A percentile compares a stretch with the other conserved stretches of the same genome.
phyloP scores from a whole-genome alignment of 73 alveolate genomes.

The Paramecium tetraurelia region DNA sequence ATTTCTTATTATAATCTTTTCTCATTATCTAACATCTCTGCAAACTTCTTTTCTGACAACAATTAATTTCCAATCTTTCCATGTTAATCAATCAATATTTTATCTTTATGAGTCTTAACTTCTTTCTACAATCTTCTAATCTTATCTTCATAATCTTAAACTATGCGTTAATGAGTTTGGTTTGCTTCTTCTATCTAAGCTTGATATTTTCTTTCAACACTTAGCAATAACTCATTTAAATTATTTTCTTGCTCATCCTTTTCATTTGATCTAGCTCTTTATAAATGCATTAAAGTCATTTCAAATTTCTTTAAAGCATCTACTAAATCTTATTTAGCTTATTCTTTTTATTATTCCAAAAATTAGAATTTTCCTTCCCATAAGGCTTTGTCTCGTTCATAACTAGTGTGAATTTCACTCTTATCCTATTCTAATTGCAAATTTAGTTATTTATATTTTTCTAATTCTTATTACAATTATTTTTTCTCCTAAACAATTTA shows the following conservation, averaged over 20 bases:
- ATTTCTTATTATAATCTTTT: conserved; percentile 78
- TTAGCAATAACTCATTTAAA: conserved; percentile 69
- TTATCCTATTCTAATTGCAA: conserved; percentile 61
- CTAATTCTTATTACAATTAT: conserved; percentile 65
- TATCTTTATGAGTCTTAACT: conserved; percentile 79
- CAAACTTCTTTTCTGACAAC: conserved; percentile 81
- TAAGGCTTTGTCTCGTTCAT: conserved; percentile 87
- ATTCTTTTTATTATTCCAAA: conserved; percentile 84
- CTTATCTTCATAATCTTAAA: conserved; percentile 68
- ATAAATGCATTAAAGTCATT: conserved; percentile 81
- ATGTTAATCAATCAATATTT: conserved; percentile 79
- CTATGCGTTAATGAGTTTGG: conserved; percentile 68
- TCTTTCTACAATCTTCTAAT: conserved; percentile 87
- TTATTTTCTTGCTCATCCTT: conserved; percentile 77
- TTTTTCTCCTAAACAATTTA: conserved; percentile 59
- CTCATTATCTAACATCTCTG: conserved; percentile 79
- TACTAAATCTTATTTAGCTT: conserved; percentile 84
- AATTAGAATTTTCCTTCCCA: conserved; percentile 93
- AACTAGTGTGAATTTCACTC: conserved; percentile 65
- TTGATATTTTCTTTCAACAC: conserved; percentile 84
- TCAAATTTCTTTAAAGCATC: conserved; percentile 88
- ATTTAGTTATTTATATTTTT: conserved; percentile 64
- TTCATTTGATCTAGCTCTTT: conserved; percentile 79
- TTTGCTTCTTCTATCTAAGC: conserved; percentile 85
- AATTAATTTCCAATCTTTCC: conserved; percentile 78